Conservation (phyloP, 1,284 basidiomycete species). For the Rhizoctonia solani region DNA sequence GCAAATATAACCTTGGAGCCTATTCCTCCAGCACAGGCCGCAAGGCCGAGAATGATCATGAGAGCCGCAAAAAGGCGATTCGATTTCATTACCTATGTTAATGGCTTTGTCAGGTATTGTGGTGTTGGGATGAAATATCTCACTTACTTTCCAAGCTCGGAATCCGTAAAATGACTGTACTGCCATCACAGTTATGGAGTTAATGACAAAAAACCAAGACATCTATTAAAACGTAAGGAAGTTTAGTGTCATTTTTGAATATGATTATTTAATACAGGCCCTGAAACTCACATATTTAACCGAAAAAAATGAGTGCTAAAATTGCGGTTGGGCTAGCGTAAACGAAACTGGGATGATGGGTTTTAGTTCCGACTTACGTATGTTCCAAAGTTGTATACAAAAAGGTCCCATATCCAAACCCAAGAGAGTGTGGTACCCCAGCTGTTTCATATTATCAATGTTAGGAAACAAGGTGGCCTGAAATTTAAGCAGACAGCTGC, state of each 20-base stretch:
- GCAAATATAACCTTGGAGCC: background rate
- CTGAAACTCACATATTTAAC: background rate
- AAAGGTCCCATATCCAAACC: slow-evolving; percentile 21
- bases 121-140: background rate
- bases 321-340: background rate
- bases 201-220: background rate
- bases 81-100: background rate
- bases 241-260: background rate
- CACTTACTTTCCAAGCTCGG: slow-evolving; percentile 3
- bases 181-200: background rate
- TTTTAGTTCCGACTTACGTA: slow-evolving; percentile 7
- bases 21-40: background rate
- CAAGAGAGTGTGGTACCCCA: background rate
- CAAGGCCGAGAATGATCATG: background rate
- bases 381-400: slow-evolving; percentile 4
- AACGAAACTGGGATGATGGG: no score
- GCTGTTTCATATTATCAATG: background rate
- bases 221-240: background rate
- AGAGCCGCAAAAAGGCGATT: background rate
- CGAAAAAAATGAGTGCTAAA: background rate
- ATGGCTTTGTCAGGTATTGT: background rate
- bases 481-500: background rate
- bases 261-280: background rate
- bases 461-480: background rate
- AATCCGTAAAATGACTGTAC: slow-evolving; percentile 4